phyloP scores from a whole-genome alignment of 305 asterid species.

The Fraxinus sp. region DNA sequence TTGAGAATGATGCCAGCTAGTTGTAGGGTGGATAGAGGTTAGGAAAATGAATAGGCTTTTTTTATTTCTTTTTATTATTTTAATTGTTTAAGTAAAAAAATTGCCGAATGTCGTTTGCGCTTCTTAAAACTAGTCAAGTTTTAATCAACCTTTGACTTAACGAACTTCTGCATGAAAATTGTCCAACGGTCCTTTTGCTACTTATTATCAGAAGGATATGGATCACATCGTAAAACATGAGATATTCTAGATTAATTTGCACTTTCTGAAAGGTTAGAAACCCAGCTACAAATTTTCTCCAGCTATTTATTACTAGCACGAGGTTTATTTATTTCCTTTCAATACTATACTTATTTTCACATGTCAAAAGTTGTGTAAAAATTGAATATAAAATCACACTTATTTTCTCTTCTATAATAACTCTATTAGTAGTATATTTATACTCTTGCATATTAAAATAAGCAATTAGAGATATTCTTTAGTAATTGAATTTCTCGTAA shows the following conservation, averaged over 20 bases:
- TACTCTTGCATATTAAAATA: not conserved
- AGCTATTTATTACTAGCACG: too few relatives aligned
- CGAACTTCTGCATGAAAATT: not conserved
- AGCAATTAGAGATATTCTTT: too few relatives aligned
- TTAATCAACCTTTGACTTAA: not conserved
- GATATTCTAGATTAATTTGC: not conserved
- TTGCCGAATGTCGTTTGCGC: not conserved
- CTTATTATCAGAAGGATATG: too few relatives aligned
- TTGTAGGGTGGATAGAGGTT: too few relatives aligned
- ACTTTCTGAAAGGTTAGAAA: not conserved
- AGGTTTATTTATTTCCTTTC: not conserved
- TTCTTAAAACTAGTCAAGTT: too few relatives aligned
- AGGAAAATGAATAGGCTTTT: too few relatives aligned
- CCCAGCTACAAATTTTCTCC: not conserved
- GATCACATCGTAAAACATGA: too few relatives aligned
- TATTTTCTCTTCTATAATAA: not conserved
- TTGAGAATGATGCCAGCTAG: too few relatives aligned
- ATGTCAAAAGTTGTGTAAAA: not conserved
- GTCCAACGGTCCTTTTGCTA: not conserved
- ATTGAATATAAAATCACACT: not conserved
- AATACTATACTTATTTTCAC: not conserved
- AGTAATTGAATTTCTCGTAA: not conserved
- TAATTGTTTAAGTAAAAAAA: not conserved
- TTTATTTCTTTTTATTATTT: too few relatives aligned
- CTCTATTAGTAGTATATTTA: not conserved